Evolutionary conservation across 768 basidiomycete species (phyloP).

Genomic region (Sporobolomyces phaffii): DNA sequence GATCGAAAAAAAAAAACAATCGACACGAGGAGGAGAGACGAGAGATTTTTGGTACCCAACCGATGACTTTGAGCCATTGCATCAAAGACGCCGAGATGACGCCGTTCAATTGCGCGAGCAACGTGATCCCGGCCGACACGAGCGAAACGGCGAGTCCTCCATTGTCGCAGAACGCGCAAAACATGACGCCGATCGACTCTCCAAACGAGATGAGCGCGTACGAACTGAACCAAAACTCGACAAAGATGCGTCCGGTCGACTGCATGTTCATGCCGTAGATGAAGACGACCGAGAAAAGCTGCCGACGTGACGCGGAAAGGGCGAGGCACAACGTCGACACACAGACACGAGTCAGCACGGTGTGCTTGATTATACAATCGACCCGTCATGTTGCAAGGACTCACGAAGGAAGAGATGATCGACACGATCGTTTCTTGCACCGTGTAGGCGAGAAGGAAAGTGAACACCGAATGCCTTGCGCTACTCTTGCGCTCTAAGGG

Average conservation of each 20-base stretch:
- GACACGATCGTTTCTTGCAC: conserved; percentile 47
- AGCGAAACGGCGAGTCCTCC: conserved; percentile 27
- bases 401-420: conserved; percentile 44
- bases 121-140: conserved; percentile 19
- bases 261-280: conserved; percentile 47
- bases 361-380: no score
- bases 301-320: background rate
- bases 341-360: no score
- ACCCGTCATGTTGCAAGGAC: no score
- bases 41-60: conserved; percentile 33
- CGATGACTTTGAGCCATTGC: conserved; percentile 44
- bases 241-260: conserved; percentile 46
- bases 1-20: no score
- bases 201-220: conserved; percentile 46
- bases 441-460: conserved; percentile 48
- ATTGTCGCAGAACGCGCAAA: conserved; percentile 5
- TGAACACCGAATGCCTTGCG: conserved; percentile 48
- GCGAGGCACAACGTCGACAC: no score
- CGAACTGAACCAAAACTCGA: conserved; percentile 46
- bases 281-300: conserved; percentile 44
- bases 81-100: conserved; percentile 46
- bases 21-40: background rate
- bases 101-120: conserved; percentile 17
- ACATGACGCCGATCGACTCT: conserved; percentile 46
- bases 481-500: conserved; percentile 46